Percentiles rank a stretch among this genome's conserved stretches.
Evolutionary conservation across 1,284 basidiomycete species (phyloP).

Genomic region (Cutaneotrichosporon sp.): DNA sequence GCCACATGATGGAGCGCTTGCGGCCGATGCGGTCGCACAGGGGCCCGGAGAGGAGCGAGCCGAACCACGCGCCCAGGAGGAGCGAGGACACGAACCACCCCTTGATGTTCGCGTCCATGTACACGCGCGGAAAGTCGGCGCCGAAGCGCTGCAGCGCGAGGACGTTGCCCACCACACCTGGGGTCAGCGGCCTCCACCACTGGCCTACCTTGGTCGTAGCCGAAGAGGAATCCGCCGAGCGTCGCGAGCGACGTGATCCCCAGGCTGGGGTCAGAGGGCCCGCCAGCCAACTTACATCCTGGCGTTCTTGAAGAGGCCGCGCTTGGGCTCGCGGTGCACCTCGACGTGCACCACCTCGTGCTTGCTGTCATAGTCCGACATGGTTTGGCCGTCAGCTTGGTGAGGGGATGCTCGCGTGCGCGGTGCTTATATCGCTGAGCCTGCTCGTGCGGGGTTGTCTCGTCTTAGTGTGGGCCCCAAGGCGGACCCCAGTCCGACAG

Average conservation of each 20-base stretch:
- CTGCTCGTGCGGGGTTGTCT: too few species aligned
- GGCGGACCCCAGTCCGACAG: too few species aligned
- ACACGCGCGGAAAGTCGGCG: conserved; percentile 20
- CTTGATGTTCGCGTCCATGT: conserved; percentile 14
- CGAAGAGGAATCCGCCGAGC: conserved; percentile 22
- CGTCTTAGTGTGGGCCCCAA: too few species aligned
- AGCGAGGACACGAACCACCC: conserved; percentile 28
- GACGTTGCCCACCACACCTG: conserved; percentile 26
- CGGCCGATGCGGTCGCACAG: conserved; percentile 30
- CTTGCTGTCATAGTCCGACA: conserved; percentile 7
- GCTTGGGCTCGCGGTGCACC: not conserved
- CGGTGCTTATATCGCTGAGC: not conserved
- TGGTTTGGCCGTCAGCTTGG: not conserved
- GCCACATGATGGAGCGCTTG: conserved; percentile 28
- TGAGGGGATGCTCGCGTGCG: too few species aligned
- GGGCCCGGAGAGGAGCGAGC: conserved; percentile 29
- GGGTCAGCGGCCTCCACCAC: too few species aligned
- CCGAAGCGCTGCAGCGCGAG: conserved; percentile 26
- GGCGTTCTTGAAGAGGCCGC: conserved; percentile 5
- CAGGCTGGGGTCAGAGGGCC: conserved; percentile 3
- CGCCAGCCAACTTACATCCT: not conserved
- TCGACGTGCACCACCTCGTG: not conserved
- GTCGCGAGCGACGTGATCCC: conserved; percentile 13
- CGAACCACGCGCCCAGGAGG: conserved; percentile 29
- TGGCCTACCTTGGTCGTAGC: conserved; percentile 25